Evolutionary conservation across 2,329 filamentous ascomycete species (phyloP).

Genomic region (Apiospora kogelbergensis): DNA sequence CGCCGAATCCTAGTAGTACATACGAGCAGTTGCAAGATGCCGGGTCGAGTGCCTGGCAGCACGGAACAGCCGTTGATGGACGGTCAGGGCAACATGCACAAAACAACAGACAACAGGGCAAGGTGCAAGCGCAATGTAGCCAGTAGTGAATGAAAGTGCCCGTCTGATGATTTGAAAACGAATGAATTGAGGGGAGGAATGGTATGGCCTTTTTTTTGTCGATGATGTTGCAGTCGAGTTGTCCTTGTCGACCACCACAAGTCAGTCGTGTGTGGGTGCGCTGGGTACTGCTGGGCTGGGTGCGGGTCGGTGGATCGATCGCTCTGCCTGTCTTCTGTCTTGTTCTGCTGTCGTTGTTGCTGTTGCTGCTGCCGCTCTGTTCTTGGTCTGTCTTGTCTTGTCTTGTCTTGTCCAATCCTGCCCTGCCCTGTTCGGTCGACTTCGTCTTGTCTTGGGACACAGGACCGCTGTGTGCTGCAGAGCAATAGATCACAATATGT

Average conservation of each 20-base stretch:
- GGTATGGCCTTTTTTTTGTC: neutral
- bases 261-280: neutral
- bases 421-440: neutral
- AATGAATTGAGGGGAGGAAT: neutral
- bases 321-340: neutral
- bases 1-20: neutral
- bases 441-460: neutral
- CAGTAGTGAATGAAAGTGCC: constrained; percentile 8
- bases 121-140: neutral
- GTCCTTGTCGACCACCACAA: constrained; percentile 1
- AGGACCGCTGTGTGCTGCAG: neutral
- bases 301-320: neutral
- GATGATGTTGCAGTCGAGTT: neutral
- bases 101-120: neutral
- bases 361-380: neutral
- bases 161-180: neutral
- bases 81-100: constrained; percentile 6
- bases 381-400: neutral
- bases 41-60: constrained; percentile 16
- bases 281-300: neutral
- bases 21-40: neutral
- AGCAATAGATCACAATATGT: neutral
- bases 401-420: neutral
- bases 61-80: constrained; percentile 12
- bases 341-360: neutral